Evolutionary conservation across 2,329 filamentous ascomycete species (phyloP), one percentile per base, ranked within the genome.

Genomic region (Aspergillus piperis): DNA sequence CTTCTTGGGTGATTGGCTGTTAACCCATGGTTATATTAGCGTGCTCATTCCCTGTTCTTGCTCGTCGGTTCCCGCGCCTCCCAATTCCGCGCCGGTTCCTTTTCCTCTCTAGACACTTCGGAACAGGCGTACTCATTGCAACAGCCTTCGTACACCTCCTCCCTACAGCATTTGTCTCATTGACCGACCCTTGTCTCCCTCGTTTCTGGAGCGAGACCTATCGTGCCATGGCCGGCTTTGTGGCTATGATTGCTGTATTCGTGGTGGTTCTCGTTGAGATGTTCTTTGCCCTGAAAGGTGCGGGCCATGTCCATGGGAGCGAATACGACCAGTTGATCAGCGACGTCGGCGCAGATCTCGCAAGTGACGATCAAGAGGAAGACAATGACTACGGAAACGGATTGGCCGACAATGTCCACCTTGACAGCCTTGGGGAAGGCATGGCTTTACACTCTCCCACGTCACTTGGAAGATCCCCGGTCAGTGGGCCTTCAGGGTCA

Each of bases 231-330:
- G 87, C 91, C 0, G 92, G 92, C 2, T 82, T 95, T 51, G 85
- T 96, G 50, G 90, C 91, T 58, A 94, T 96, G 90, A 76, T 88
- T 8, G 88, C 90, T 10, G 90, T 91, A n/a, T 82, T 96, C 61
- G 80, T 90, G 3, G 92, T 97, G 3, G 91, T 96, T 6, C 85
- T 87, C 2, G 84, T 97, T 55, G 94, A 98, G 75, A 96, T 95
- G 78, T 92, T 92, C 73, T 88, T 98, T 67, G 92, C 92, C 0
- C 90, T 88, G 56, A 83, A 84, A 71, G 86, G 86, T 5, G 86
- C 85, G 8, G 81, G 81, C 15, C 86, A 88, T 70, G 80, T 82
- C 51, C 86, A 88, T 70, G 76, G 79, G 11, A 80, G 75, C 32
- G 83, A 83, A 61, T 84, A 83, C 63, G 81, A 84, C 62, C 77